Evolutionary conservation across 257 asterid species (phyloP).

Genomic region (Misopates orontium): DNA sequence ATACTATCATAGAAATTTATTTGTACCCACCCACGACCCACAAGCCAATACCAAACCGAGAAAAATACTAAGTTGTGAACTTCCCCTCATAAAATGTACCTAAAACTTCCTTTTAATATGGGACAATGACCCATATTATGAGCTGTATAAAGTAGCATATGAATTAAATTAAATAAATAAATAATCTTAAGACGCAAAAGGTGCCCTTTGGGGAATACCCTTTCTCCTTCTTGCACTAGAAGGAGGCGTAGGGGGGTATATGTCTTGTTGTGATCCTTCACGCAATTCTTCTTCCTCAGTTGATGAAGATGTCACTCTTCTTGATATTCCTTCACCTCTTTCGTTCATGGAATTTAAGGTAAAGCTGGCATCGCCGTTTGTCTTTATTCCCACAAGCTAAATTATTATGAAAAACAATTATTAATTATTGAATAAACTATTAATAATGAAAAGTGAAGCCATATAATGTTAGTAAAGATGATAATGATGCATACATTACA

Average conservation of each 20-base stretch:
- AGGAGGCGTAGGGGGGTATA: constrained; percentile 64
- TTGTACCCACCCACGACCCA: too few species aligned
- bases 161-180: constrained; percentile 4
- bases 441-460: background rate
- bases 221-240: constrained; percentile 80
- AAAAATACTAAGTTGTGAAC: background rate
- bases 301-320: constrained; percentile 33
- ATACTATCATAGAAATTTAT: too few species aligned
- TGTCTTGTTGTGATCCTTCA: constrained; percentile 66
- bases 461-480: background rate
- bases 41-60: background rate
- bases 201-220: constrained; percentile 88
- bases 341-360: constrained; percentile 54
- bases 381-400: constrained; percentile 78
- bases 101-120: constrained; percentile 13
- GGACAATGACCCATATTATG: constrained; percentile 42
- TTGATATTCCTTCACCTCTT: constrained; percentile 65
- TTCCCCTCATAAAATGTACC: background rate
- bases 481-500: constrained; percentile 12
- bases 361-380: constrained; percentile 65
- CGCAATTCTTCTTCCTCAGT: constrained; percentile 47
- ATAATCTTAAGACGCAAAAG: constrained; percentile 51
- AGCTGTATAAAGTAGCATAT: constrained; percentile 35
- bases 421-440: background rate
- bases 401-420: constrained; percentile 20